Evolutionary conservation across 2,329 filamentous ascomycete species (phyloP), one percentile per base, ranked within the genome.

Genomic region (Huntiella abstrusa): DNA sequence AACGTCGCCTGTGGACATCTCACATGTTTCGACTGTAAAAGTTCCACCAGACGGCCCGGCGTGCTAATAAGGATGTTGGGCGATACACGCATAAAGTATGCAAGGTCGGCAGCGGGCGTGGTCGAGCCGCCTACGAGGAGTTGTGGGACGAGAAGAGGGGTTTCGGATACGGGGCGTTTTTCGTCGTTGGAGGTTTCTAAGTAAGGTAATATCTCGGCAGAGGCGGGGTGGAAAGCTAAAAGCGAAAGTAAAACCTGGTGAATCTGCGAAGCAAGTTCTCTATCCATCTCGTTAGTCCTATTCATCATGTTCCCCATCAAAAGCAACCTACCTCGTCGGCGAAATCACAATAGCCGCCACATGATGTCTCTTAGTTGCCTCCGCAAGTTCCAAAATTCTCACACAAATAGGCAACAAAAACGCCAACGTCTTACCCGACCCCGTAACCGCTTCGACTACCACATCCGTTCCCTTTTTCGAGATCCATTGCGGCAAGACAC

Each of bases 11-110:
- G 81, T 0, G 84, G 78, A 54, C 83, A 87, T 59, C 92, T 83
- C 11, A 94, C 86, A 56, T 93, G 81, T 1, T 79, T 82, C 1
- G 85, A 93, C 0, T 80, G 77, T 4, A 98, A 69, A 1, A 98
- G 72, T 57, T 95, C 87, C 4, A 94, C 73, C 2, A 98, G 71
- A 41, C 91, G 76, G 3, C 91, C 92, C 0, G 91, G 91, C 0
- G 91, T 96, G 1, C 81, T 86, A 45, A 98, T 80, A 2, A 98
- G 67, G 1, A 98, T 66, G 56, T 96, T 98, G 0, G 88, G 85
- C 3, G 82, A 86, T 49, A 79, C 73, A 51, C 82, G 80, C 36
- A 94, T 67, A 59, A 96, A 98, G 46, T 73, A 72, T 55, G 83
- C 83, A 5, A 96, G 67, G 56, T 98, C 91, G 59, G 94, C 84